Conservation (phyloP, 2,329 filamentous ascomycete species). For the Hortaea sp. region DNA sequence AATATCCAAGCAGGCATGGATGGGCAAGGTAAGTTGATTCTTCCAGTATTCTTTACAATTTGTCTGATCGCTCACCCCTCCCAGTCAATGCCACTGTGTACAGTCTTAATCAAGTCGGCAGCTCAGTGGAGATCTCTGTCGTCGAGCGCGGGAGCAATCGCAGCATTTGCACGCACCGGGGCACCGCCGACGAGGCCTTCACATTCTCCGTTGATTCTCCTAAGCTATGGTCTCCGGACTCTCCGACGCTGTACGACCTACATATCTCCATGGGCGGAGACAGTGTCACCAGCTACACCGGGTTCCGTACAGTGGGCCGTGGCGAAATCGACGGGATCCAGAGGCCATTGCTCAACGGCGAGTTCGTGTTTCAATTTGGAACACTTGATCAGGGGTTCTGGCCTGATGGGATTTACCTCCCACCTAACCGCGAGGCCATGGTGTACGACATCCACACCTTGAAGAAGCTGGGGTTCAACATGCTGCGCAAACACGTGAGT, state of each 20-base stretch:
- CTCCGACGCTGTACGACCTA: slow-evolving; percentile 55
- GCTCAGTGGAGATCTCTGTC: slow-evolving; percentile 27
- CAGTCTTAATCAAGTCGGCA: slow-evolving; percentile 30
- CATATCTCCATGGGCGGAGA: slow-evolving; percentile 46
- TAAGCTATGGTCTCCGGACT: slow-evolving; percentile 55
- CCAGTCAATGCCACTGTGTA: slow-evolving; percentile 33
- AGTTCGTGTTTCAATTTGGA: slow-evolving; percentile 58
- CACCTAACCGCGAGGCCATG: slow-evolving; percentile 59
- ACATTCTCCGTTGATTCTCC: slow-evolving; percentile 46
- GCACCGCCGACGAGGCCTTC: slow-evolving; percentile 41
- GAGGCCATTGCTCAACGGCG: slow-evolving; percentile 56
- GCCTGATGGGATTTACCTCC: slow-evolving; percentile 56
- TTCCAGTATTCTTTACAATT: neutral
- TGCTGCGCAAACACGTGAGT: slow-evolving; percentile 52
- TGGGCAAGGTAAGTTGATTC: slow-evolving; percentile 5
- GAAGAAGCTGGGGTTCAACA: slow-evolving; percentile 59
- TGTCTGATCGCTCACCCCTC: neutral
- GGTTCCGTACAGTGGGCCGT: slow-evolving; percentile 54
- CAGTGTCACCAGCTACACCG: slow-evolving; percentile 53
- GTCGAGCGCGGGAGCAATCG: slow-evolving; percentile 6
- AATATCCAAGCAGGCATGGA: slow-evolving; percentile 43
- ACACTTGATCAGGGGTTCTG: slow-evolving; percentile 54
- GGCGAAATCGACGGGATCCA: slow-evolving; percentile 48
- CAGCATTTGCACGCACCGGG: slow-evolving; percentile 34
- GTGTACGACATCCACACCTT: slow-evolving; percentile 53